Percentiles rank a stretch among this genome's conserved stretches.
These are phyloP conservation scores for Phytophthora podocarpi DNA, from an alignment of 352 stramenopile genomes.

Conservation along the genomic window DNA sequence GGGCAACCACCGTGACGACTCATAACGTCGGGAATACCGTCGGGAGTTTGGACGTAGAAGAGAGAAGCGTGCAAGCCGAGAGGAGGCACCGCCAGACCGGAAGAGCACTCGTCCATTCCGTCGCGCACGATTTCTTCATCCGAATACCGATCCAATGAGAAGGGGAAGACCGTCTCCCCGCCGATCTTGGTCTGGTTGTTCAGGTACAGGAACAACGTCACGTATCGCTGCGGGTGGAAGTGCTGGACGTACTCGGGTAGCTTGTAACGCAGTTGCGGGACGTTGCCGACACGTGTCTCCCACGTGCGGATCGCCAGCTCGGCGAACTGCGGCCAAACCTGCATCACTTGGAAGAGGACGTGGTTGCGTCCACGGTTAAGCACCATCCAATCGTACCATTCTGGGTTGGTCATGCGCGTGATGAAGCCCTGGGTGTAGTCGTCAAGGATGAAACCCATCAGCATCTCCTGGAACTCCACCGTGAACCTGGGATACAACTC, in stretches of 20 bases:
- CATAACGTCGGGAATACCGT: constrained; percentile 78
- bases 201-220: constrained; percentile 97
- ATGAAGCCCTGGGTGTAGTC: constrained; percentile 65
- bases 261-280: constrained; percentile 56
- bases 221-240: constrained; percentile 93
- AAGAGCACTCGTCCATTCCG: constrained; percentile 85
- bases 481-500: constrained; percentile 73
- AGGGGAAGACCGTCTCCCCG: constrained; percentile 98
- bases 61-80: constrained; percentile 74
- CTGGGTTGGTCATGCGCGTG: constrained; percentile 56
- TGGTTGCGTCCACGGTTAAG: constrained; percentile 65
- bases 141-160: constrained; percentile 74
- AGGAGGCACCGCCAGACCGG: constrained; percentile 74
- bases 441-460: constrained; percentile 69
- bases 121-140: constrained; percentile 71
- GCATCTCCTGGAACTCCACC: constrained; percentile 62
- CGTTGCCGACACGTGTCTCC: constrained; percentile 52
- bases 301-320: constrained; percentile 75
- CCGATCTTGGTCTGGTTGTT: constrained; percentile 94
- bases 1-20: constrained; percentile 84
- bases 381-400: constrained; percentile 81
- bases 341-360: constrained; percentile 69
- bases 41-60: constrained; percentile 86
- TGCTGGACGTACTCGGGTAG: constrained; percentile 72
- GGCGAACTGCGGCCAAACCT: constrained; percentile 59